A percentile compares a stretch with the other conserved stretches of the same genome.
phyloP scores from a whole-genome alignment of 768 basidiomycete genomes.

The Gloeostereum incarnatum region DNA sequence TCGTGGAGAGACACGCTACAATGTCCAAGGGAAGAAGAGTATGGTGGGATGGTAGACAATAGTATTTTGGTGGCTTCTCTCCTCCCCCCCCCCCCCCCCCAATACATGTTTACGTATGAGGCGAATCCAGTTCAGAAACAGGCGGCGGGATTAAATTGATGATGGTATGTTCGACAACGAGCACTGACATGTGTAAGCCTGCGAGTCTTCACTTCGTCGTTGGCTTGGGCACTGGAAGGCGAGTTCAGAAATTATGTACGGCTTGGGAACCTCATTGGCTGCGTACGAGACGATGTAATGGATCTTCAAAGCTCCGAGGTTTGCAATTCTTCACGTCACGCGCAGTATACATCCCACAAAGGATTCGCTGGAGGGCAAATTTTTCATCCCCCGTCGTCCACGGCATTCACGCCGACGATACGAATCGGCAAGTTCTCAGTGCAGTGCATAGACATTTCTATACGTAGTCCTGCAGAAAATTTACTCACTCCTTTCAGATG shows the following conservation, averaged over 20 bases:
- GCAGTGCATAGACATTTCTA: constrained; percentile 62
- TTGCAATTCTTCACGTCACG: constrained; percentile 6
- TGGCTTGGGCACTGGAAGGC: too few relatives aligned
- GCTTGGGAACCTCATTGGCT: constrained; percentile 88
- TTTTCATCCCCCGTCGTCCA: constrained; percentile 96
- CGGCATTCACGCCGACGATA: constrained; percentile 67
- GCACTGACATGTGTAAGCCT: constrained; percentile 46
- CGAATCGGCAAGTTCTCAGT: constrained; percentile 77
- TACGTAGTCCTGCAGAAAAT: too few relatives aligned
- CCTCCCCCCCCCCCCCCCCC: too few relatives aligned
- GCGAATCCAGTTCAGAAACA: constrained; percentile 54
- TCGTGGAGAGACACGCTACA: constrained; percentile 88
- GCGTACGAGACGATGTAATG: constrained; percentile 95
- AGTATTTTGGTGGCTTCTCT: constrained; percentile 46
- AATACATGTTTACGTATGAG: background rate
- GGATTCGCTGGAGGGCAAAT: constrained; percentile 93
- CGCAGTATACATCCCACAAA: constrained; percentile 83
- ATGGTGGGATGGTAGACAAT: constrained; percentile 92
- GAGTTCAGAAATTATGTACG: constrained; percentile 74
- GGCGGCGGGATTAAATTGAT: constrained; percentile 94
- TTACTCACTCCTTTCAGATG: constrained; percentile 41
- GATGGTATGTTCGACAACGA: constrained; percentile 80
- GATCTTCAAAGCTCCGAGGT: constrained; percentile 86
- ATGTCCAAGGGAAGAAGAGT: constrained; percentile 93
- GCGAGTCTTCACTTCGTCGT: background rate